Evolutionary conservation across 2,329 filamentous ascomycete genomes (phyloP), one percentile per base, ranked within the genome.

Genomic region (Alternaria longipes): DNA sequence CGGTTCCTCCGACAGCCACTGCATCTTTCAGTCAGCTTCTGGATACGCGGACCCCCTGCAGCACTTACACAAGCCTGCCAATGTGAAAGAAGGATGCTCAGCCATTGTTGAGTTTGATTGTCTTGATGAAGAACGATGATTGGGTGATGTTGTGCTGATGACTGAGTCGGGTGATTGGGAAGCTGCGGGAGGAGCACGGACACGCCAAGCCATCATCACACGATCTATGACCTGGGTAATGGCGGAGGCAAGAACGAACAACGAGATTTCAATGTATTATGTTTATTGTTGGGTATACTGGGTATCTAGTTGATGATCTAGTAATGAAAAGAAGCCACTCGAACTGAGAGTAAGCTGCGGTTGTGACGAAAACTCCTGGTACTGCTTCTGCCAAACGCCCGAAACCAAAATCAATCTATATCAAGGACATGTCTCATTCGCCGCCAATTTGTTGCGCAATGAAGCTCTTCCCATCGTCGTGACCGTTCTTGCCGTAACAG

Each of bases 41-140:
- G 11, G 5, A 36, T 28, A 14, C 12, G 14, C 38, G 22, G 8
- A 42, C 36, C 8, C 16, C 28, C 26, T 30, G 20, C 11, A 1
- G 1, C 14, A 45, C 70, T 65, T 67, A 74, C 72, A 53, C 14
- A 74, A 66, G 22, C 69, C 72, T 26, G 72, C 70, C 18, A 74
- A 66, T 5, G 72, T 73, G 44, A 74, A 74, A 8, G 72, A 74
- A 3, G 72, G 72, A 49, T 74, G 72, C 45, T 74, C 70, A 22
- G 72, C 72, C 72, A 74, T 74, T 16, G 28, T 36, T 1, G 12
- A 0, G 12, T 36, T 36, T 36, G 32, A 14, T 5, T 36, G 32
- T n/a, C 24, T 49, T 24, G 51, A 59, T 61, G 54, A 18, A 28
- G 18, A 20, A 30, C 40, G 50, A 38, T 47, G 41, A 40, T 26